A percentile compares a stretch with the other conserved stretches of the same genome.
These are phyloP conservation scores for Davidsoniella neocaledoniae DNA, from an alignment of 2,329 filamentous ascomycete genomes.

Conservation along the genomic window DNA sequence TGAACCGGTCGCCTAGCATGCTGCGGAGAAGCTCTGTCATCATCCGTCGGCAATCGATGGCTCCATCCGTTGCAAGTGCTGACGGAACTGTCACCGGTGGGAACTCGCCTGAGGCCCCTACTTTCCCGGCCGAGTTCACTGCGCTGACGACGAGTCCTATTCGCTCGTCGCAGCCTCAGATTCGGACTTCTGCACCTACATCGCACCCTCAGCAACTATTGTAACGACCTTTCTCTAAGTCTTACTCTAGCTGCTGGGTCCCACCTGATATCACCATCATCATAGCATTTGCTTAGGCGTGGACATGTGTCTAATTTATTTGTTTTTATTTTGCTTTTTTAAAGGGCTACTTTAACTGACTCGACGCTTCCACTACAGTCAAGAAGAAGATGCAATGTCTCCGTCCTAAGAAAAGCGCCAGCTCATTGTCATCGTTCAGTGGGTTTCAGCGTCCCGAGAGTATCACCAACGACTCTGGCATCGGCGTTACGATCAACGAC, in stretches of 20 bases:
- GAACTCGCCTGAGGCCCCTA: not conserved
- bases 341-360: slow-evolving; percentile 1
- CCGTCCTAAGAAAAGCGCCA: slow-evolving; percentile 5
- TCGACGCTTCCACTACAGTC: slow-evolving; percentile 3
- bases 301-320: not conserved
- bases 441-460: slow-evolving; percentile 6
- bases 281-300: not conserved
- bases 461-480: slow-evolving; percentile 11
- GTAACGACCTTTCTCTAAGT: not conserved
- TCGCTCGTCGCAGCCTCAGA: no score
- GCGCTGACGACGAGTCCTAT: not conserved
- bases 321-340: not conserved
- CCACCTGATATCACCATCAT: not conserved
- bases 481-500: slow-evolving; percentile 10
- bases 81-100: slow-evolving; percentile 2
- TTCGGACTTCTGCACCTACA: not conserved
- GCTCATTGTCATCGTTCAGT: not conserved
- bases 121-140: slow-evolving; percentile 5
- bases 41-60: slow-evolving; percentile 8
- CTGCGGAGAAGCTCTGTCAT: slow-evolving; percentile 9
- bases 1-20: slow-evolving; percentile 9
- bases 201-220: slow-evolving; percentile 1
- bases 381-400: slow-evolving; percentile 12
- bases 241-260: not conserved
- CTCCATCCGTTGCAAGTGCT: slow-evolving; percentile 3